Conservation (phyloP, 768 basidiomycete genomes). For the Phlebiopsis gigantea region DNA sequence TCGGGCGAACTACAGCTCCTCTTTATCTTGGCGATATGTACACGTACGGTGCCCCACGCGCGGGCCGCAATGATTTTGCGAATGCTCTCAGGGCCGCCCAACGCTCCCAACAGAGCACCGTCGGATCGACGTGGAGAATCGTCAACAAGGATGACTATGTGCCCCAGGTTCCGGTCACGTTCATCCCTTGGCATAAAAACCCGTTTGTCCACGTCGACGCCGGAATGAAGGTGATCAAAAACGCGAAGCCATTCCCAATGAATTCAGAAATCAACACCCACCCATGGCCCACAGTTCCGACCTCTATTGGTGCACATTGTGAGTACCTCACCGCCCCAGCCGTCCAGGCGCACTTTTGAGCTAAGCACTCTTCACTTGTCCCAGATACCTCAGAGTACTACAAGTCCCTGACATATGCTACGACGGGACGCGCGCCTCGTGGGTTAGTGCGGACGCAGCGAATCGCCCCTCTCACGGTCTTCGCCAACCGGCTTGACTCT, state of each 20-base stretch:
- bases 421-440: not conserved
- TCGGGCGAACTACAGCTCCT: not conserved
- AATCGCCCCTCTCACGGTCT: not conserved
- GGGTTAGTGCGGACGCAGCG: not conserved
- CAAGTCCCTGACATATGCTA: not conserved
- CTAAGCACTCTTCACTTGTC: not conserved
- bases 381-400: not conserved
- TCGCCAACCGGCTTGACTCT: not conserved
- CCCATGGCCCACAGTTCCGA: not conserved
- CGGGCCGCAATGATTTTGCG: not conserved
- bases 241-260: not conserved
- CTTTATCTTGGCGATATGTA: not conserved
- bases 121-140: not conserved
- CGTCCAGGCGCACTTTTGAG: not conserved
- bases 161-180: not conserved
- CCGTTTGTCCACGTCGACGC: not conserved
- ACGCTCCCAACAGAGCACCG: not conserved
- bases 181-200: not conserved
- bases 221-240: not conserved
- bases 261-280: not conserved
- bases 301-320: not conserved
- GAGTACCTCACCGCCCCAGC: not conserved
- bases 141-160: not conserved
- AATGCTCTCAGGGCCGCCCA: not conserved
- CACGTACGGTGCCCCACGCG: not conserved